Conservation (phyloP, 257 asterid genomes). For the Marsdenia floribunda region DNA sequence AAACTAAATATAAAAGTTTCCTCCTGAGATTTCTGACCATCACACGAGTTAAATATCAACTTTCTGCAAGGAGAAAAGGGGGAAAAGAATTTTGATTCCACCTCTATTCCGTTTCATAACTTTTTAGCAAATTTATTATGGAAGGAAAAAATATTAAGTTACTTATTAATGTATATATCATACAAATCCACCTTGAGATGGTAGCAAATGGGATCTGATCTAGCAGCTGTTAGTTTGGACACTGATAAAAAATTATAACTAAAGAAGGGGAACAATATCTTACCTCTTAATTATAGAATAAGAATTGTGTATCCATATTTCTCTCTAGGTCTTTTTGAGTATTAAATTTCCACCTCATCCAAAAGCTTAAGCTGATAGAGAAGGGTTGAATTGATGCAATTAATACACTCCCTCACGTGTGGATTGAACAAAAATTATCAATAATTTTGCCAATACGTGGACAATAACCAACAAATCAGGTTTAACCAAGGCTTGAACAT, state of each 20-base stretch:
- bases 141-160: neutral
- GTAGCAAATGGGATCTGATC: neutral
- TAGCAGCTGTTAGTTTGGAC: neutral
- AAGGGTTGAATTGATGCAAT: no score
- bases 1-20: neutral
- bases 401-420: no score
- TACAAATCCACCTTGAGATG: neutral
- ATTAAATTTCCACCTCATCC: no score
- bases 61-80: neutral
- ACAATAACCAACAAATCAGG: no score
- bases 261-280: neutral
- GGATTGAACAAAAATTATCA: no score
- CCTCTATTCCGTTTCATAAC: neutral
- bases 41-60: neutral
- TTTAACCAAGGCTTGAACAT: no score
- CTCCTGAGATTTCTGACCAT: neutral
- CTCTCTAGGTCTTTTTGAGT: neutral
- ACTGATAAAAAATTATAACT: neutral
- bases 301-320: neutral
- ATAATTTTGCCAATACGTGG: no score
- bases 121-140: neutral
- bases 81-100: neutral
- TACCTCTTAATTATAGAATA: neutral
- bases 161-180: neutral
- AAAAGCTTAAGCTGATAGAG: no score